A percentile compares a stretch with the other conserved stretches of the same genome.
Conservation (phyloP, 371 early-diverging fungal genomes). For the Umbelopsis sp. region DNA sequence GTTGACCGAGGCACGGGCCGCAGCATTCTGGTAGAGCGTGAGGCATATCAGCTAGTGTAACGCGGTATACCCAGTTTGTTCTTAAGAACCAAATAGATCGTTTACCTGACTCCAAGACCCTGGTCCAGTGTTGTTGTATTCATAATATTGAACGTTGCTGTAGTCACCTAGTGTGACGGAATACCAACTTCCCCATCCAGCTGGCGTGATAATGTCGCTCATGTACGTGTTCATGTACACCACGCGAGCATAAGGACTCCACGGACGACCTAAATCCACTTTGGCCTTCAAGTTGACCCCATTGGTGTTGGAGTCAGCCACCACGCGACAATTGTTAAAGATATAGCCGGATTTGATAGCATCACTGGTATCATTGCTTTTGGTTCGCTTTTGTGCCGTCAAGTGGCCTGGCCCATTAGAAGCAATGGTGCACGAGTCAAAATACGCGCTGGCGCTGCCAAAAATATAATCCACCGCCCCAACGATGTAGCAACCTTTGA, state of each 20-base stretch:
- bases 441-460: constrained; percentile 28
- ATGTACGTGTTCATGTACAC: constrained; percentile 30
- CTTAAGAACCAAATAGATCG: neutral
- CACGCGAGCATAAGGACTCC: constrained; percentile 36
- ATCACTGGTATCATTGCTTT: neutral
- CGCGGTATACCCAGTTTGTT: neutral
- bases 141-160: constrained; percentile 26
- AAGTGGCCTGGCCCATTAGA: constrained; percentile 25
- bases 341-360: neutral
- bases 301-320: constrained; percentile 19
- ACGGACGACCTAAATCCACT: constrained; percentile 34
- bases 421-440: constrained; percentile 34
- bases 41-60: neutral
- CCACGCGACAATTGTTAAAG: constrained; percentile 15
- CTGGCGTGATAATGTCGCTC: constrained; percentile 24
- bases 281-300: constrained; percentile 10
- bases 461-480: constrained; percentile 40
- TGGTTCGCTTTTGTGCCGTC: constrained; percentile 25
- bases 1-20: neutral
- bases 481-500: constrained; percentile 34
- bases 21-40: neutral
- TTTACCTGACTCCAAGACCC: constrained; percentile 19
- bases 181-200: constrained; percentile 35
- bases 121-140: constrained; percentile 34
- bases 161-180: constrained; percentile 17